phyloP scores from a whole-genome alignment of 345 rosid species.

The Pseudoturritis turrita region DNA sequence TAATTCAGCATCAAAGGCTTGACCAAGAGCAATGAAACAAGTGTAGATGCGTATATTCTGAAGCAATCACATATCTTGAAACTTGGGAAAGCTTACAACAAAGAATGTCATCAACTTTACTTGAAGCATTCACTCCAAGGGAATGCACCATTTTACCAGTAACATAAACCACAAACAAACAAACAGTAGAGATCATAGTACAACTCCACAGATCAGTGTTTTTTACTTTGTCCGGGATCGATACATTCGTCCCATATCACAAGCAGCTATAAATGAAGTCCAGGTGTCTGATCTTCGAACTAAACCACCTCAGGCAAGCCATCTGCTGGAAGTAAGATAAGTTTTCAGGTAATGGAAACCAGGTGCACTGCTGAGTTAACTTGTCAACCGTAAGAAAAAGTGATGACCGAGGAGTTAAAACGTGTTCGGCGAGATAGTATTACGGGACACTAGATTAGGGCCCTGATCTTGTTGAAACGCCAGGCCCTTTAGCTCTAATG shows the following conservation, averaged over 20 bases:
- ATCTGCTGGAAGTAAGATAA: no score
- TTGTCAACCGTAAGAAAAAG: constrained; percentile 13
- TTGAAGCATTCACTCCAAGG: constrained; percentile 31
- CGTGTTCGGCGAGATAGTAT: background rate
- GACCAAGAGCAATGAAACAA: no score
- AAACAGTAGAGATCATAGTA: constrained; percentile 16
- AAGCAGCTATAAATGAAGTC: constrained; percentile 27
- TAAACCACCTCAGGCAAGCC: constrained; percentile 54
- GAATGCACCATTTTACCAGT: constrained; percentile 28
- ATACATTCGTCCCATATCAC: constrained; percentile 25
- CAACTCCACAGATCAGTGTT: constrained; percentile 24
- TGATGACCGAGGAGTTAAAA: background rate
- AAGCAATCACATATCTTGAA: constrained; percentile 10
- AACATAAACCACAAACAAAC: constrained; percentile 14
- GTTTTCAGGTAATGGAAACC: no score
- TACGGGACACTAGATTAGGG: constrained; percentile 10
- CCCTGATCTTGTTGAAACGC: background rate
- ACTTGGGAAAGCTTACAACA: constrained; percentile 3
- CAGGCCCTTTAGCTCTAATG: constrained; percentile 11
- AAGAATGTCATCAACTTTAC: constrained; percentile 25
- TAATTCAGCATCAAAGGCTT: background rate
- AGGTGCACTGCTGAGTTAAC: no score
- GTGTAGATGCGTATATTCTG: background rate
- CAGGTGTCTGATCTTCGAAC: constrained; percentile 31
- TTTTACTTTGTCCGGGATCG: constrained; percentile 19